A percentile compares a stretch with the other conserved stretches of the same genome.
These are phyloP conservation scores for Aurifilum marmelostoma DNA, from an alignment of 2,329 filamentous ascomycete species.

Conservation along the genomic window DNA sequence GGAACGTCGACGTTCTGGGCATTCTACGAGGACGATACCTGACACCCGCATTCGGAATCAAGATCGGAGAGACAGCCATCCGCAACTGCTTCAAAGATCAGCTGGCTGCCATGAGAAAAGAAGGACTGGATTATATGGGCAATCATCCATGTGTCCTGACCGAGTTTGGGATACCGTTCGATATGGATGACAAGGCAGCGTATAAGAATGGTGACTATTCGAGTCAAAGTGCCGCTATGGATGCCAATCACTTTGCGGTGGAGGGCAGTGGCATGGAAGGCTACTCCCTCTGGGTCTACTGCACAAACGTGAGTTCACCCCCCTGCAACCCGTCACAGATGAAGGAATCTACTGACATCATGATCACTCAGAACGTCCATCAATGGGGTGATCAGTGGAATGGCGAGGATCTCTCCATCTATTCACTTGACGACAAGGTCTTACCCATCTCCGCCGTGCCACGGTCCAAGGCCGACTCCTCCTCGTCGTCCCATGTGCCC, in stretches of 20 bases:
- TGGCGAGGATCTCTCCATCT: slow-evolving; percentile 92
- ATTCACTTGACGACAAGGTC: slow-evolving; percentile 77
- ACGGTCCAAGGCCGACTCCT: slow-evolving; percentile 34
- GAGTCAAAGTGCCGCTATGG: slow-evolving; percentile 88
- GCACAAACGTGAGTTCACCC: slow-evolving; percentile 58
- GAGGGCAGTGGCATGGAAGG: slow-evolving; percentile 85
- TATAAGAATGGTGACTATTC: slow-evolving; percentile 96
- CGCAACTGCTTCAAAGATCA: slow-evolving; percentile 92
- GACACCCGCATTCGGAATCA: slow-evolving; percentile 88
- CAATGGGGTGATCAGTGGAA: slow-evolving; percentile 95
- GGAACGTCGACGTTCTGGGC: slow-evolving; percentile 96
- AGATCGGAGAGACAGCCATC: slow-evolving; percentile 90
- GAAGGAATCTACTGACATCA: slow-evolving; percentile 31
- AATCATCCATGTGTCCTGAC: slow-evolving; percentile 87
- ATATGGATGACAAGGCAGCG: slow-evolving; percentile 96
- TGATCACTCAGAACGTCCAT: slow-evolving; percentile 71
- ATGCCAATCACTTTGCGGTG: slow-evolving; percentile 92
- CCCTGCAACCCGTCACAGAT: not conserved
- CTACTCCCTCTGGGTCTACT: slow-evolving; percentile 89
- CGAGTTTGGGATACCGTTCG: slow-evolving; percentile 96
- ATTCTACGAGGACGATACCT: slow-evolving; percentile 87
- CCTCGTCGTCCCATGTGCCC: slow-evolving; percentile 52
- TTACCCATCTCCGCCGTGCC: slow-evolving; percentile 51
- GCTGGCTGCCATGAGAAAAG: slow-evolving; percentile 77
- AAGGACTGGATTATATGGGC: slow-evolving; percentile 87